Conservation (phyloP, 495 filamentous ascomycete genomes). For the Physcia stellaris region DNA sequence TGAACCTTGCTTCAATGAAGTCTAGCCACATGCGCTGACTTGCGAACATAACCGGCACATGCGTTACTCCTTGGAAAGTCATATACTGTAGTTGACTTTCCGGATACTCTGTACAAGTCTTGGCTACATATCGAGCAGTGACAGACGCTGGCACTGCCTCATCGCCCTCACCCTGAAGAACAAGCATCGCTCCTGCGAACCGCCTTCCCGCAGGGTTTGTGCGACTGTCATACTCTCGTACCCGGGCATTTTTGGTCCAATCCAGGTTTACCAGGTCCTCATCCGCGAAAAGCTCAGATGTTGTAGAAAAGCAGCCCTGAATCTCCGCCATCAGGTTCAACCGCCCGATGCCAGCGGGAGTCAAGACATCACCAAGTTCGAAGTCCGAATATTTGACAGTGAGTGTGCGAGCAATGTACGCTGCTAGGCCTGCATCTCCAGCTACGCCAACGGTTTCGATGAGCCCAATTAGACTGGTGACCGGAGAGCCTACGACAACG, state of each 20-base stretch:
- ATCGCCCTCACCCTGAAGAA: slow-evolving; percentile 29
- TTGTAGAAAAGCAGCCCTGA: slow-evolving; percentile 20
- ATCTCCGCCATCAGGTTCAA: slow-evolving; percentile 21
- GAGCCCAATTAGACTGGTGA: slow-evolving; percentile 18
- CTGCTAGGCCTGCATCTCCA: slow-evolving; percentile 13
- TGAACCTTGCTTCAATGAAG: no score
- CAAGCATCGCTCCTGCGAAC: slow-evolving; percentile 30
- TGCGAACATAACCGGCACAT: slow-evolving; percentile 25
- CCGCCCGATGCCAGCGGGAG: slow-evolving; percentile 17
- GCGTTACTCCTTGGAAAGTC: slow-evolving; percentile 20
- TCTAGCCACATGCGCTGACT: slow-evolving; percentile 24
- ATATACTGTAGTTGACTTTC: slow-evolving; percentile 21
- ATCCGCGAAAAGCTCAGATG: slow-evolving; percentile 12
- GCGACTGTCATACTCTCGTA: slow-evolving; percentile 15
- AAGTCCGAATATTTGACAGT: slow-evolving; percentile 6
- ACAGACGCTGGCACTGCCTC: slow-evolving; percentile 14
- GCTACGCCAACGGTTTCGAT: slow-evolving; percentile 13
- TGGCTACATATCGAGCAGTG: slow-evolving; percentile 17
- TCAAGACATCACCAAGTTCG: slow-evolving; percentile 18
- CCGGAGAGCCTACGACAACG: slow-evolving; percentile 25
- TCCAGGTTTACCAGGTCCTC: slow-evolving; percentile 16
- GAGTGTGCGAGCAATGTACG: not conserved
- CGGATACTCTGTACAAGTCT: slow-evolving; percentile 21
- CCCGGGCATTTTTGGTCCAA: slow-evolving; percentile 15
- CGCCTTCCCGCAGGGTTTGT: slow-evolving; percentile 19